phyloP scores from a whole-genome alignment of 495 filamentous ascomycete species.

The Penicillium odoratum region DNA sequence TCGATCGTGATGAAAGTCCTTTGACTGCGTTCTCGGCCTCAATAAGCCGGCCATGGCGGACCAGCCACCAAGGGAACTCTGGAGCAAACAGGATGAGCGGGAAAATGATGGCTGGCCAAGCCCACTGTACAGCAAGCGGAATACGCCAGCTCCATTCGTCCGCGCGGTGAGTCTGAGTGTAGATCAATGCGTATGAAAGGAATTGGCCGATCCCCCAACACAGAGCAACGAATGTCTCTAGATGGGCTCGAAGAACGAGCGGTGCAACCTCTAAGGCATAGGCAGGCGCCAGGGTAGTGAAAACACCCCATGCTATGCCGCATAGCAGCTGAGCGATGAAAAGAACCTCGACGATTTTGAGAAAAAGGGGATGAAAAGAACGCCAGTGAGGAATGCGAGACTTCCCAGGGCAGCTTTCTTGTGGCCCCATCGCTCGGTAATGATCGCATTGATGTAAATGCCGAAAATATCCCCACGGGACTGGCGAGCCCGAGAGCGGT shows the following conservation, averaged over 20 bases:
- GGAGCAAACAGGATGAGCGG: constrained; percentile 64
- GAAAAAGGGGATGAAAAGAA: constrained; percentile 68
- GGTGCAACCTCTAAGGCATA: too few species aligned
- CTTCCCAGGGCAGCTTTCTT: neutral
- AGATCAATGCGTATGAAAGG: too few species aligned
- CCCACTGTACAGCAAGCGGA: constrained; percentile 70
- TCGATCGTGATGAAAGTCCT: neutral
- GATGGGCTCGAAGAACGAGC: constrained; percentile 52
- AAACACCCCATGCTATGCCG: constrained; percentile 73
- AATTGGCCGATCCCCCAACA: neutral
- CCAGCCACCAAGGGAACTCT: constrained; percentile 75
- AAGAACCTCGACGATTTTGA: constrained; percentile 59
- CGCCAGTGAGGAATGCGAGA: constrained; percentile 54
- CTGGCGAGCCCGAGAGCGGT: constrained; percentile 64
- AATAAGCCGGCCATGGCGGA: constrained; percentile 59
- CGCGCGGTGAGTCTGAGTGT: constrained; percentile 11
- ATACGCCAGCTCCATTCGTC: constrained; percentile 61
- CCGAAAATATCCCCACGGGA: constrained; percentile 67
- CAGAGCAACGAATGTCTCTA: constrained; percentile 16
- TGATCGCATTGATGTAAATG: constrained; percentile 62
- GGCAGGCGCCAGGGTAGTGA: constrained; percentile 66
- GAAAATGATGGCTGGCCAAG: constrained; percentile 68
- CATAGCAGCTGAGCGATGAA: constrained; percentile 68
- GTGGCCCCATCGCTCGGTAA: constrained; percentile 62
- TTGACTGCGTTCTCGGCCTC: constrained; percentile 39